phyloP scores from a whole-genome alignment of 179 eudicot species.

The Nepenthes alata region DNA sequence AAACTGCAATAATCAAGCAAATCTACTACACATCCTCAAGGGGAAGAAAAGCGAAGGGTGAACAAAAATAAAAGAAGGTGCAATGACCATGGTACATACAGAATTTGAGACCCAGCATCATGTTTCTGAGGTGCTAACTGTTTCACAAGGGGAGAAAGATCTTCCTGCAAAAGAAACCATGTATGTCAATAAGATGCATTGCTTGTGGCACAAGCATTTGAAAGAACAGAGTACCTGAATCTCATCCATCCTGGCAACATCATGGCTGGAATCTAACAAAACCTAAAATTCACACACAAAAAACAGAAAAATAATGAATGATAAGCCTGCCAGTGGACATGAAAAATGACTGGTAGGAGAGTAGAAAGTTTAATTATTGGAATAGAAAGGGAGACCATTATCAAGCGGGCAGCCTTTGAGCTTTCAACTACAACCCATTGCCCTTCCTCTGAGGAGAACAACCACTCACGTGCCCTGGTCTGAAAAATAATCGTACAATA shows the following conservation, averaged over 20 bases:
- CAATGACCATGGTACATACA: conserved; percentile 38
- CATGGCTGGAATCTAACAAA: conserved; percentile 61
- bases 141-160: conserved; percentile 86
- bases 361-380: background rate
- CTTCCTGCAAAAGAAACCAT: conserved; percentile 43
- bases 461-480: conserved; percentile 84
- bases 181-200: background rate
- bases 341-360: background rate
- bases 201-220: background rate
- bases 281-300: conserved; percentile 32
- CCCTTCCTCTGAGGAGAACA: conserved; percentile 91
- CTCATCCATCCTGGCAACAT: conserved; percentile 49
- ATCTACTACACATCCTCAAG: no score
- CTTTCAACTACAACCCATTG: conserved; percentile 91
- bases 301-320: no score
- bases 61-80: background rate
- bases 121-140: conserved; percentile 52
- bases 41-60: background rate
- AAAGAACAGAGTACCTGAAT: conserved; percentile 48
- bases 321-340: background rate
- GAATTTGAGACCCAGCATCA: conserved; percentile 54
- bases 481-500: conserved; percentile 14
- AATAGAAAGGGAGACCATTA: conserved; percentile 38
- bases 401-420: conserved; percentile 80
- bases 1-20: no score